phyloP scores from a whole-genome alignment of 345 rosid genomes.

The Sonneratia caseolaris region DNA sequence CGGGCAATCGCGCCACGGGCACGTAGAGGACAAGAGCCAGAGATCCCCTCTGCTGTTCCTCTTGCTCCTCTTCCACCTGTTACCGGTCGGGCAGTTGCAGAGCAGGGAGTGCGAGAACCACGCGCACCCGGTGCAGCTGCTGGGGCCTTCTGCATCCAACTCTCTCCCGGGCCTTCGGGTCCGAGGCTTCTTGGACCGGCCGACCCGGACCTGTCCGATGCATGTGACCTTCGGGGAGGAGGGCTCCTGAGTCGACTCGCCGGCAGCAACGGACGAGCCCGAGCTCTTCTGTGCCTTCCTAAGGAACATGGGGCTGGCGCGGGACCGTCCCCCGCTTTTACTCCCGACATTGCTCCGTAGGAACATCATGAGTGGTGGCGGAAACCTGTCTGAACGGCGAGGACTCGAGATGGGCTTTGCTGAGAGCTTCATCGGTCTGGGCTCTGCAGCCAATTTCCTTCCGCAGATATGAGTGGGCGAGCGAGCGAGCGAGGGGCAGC shows the following conservation, averaged over 20 bases:
- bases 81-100: slow-evolving; percentile 1
- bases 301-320: slow-evolving; percentile 78
- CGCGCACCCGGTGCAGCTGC: neutral
- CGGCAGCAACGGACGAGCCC: slow-evolving; percentile 12
- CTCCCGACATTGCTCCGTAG: slow-evolving; percentile 57
- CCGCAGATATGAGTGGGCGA: neutral
- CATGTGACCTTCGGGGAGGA: slow-evolving; percentile 90
- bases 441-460: neutral
- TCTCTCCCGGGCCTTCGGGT: neutral
- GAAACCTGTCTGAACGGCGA: slow-evolving; percentile 78
- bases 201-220: slow-evolving; percentile 92
- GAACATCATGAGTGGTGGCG: slow-evolving; percentile 81
- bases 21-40: slow-evolving; percentile 12
- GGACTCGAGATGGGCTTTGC: slow-evolving; percentile 74
- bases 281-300: slow-evolving; percentile 44
- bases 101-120: slow-evolving; percentile 14
- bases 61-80: slow-evolving; percentile 7
- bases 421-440: slow-evolving; percentile 41
- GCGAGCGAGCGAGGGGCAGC: no score
- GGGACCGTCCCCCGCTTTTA: slow-evolving; percentile 66
- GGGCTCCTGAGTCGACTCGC: slow-evolving; percentile 73
- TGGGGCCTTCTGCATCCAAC: neutral
- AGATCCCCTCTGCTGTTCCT: slow-evolving; percentile 32
- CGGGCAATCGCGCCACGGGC: slow-evolving; percentile 3
- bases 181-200: slow-evolving; percentile 29